phyloP scores from a whole-genome alignment of 2,329 filamentous ascomycete species.

The Pleurostoma richardsiae region DNA sequence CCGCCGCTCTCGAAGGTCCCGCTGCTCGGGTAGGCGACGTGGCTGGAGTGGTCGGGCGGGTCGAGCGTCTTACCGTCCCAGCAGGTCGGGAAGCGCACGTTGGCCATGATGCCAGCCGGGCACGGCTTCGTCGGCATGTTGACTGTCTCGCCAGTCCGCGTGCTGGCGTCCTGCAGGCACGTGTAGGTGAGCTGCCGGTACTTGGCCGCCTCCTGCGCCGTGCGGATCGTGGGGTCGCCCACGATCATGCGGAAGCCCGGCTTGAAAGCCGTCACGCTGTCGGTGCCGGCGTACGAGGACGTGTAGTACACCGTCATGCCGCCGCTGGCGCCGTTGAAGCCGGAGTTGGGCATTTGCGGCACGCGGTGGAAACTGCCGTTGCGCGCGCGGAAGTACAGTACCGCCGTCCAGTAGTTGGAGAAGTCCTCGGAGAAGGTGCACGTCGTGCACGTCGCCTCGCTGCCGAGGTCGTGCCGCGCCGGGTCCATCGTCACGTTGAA shows the following conservation, averaged over 20 bases:
- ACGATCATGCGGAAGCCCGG: conserved; percentile 28
- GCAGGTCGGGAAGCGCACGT: conserved; percentile 41
- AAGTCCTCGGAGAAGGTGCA: conserved; percentile 7
- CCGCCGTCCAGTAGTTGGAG: conserved; percentile 7
- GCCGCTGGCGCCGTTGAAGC: conserved; percentile 40
- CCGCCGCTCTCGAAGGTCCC: conserved; percentile 20
- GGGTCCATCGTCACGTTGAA: conserved; percentile 30
- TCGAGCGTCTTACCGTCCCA: conserved; percentile 48
- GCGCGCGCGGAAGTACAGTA: conserved; percentile 5
- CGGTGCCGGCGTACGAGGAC: conserved; percentile 22
- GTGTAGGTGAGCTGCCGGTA: conserved; percentile 38
- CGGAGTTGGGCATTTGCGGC: conserved; percentile 10
- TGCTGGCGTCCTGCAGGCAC: conserved; percentile 29
- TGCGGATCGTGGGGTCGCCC: conserved; percentile 17
- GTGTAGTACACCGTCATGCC: conserved; percentile 36
- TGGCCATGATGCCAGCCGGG: conserved; percentile 30
- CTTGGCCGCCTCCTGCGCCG: conserved; percentile 20
- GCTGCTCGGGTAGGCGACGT: conserved; percentile 40
- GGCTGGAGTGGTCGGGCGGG: conserved; percentile 38
- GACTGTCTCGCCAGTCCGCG: conserved; percentile 28
- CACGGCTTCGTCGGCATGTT: conserved; percentile 29
- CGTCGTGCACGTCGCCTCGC: conserved; percentile 6
- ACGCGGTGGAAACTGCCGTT: conserved; percentile 7
- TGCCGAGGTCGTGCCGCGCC: conserved; percentile 3
- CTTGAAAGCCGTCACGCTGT: conserved; percentile 30